Conservation (phyloP, 257 asterid genomes). For the Rauvolfia tetraphylla region DNA sequence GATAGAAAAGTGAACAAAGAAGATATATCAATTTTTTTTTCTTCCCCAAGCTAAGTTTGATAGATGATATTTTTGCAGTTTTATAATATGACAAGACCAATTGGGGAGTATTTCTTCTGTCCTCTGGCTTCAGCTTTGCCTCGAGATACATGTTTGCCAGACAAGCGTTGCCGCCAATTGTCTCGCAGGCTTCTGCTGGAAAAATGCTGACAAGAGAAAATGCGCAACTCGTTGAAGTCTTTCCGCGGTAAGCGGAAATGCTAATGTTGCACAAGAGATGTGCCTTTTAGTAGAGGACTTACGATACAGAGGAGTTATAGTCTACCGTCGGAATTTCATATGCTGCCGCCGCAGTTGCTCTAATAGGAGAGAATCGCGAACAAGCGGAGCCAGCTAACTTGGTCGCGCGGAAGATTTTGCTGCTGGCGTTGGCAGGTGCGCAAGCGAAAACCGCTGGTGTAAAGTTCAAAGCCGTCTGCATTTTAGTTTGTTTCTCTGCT, state of each 20-base stretch:
- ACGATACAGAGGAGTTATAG: slow-evolving; percentile 25
- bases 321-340: slow-evolving; percentile 19
- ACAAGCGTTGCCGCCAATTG: slow-evolving; percentile 53
- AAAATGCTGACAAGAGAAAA: slow-evolving; percentile 32
- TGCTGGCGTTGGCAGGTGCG: background rate
- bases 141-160: slow-evolving; percentile 41
- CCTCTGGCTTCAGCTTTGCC: slow-evolving; percentile 35
- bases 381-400: background rate
- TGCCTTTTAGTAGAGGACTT: no score
- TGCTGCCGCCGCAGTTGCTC: background rate
- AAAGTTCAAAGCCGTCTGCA: slow-evolving; percentile 27
- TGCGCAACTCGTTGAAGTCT: background rate
- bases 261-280: no score
- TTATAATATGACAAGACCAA: no score
- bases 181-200: slow-evolving; percentile 67
- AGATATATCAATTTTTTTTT: no score
- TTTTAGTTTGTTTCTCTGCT: background rate
- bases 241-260: no score
- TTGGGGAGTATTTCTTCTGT: slow-evolving; percentile 1
- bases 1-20: no score
- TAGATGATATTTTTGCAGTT: no score
- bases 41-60: no score
- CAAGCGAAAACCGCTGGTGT: slow-evolving; percentile 12
- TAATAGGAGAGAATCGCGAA: background rate
- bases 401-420: background rate